Evolutionary conservation across 2,329 filamentous ascomycete species (phyloP).

Genomic region (Cercospora nicotianae): DNA sequence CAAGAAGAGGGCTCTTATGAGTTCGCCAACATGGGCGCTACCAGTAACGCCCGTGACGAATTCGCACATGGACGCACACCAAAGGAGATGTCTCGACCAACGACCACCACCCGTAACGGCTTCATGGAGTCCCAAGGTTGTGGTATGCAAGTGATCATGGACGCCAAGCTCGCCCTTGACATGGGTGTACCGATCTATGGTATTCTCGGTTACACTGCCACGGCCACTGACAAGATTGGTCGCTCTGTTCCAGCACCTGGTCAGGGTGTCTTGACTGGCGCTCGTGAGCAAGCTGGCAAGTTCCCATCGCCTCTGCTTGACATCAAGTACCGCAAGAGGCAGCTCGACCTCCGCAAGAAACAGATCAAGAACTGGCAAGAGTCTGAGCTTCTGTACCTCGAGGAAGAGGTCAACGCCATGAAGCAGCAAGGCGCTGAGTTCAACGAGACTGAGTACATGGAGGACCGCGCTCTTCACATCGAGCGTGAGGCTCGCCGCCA

Average conservation of each 20-base stretch:
- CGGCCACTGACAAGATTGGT: conserved; percentile 98
- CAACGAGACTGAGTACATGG: conserved; percentile 78
- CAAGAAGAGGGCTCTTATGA: conserved; percentile 99
- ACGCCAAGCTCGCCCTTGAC: conserved; percentile 87
- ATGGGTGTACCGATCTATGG: conserved; percentile 99
- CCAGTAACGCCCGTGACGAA: conserved; percentile 95
- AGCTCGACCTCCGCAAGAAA: conserved; percentile 89
- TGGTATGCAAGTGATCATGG: conserved; percentile 99
- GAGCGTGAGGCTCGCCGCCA: conserved; percentile 84
- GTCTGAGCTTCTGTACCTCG: conserved; percentile 86
- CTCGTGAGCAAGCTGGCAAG: conserved; percentile 84
- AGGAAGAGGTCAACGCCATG: conserved; percentile 90
- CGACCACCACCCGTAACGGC: conserved; percentile 92
- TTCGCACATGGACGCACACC: conserved; percentile 93
- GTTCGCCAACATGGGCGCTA: conserved; percentile 99
- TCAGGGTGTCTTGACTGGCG: conserved; percentile 93
- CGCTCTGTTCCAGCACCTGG: conserved; percentile 95
- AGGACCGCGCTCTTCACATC: conserved; percentile 82
- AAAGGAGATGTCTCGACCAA: conserved; percentile 95
- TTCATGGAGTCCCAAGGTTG: conserved; percentile 99
- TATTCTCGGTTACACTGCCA: conserved; percentile 88
- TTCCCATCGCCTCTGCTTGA: conserved; percentile 95
- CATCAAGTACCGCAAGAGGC: conserved; percentile 94
- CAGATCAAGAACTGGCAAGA: conserved; percentile 97
- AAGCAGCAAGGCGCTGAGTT: conserved; percentile 74